Conservation (phyloP, 148 eudicot species). For the Amaranthus cruentus region DNA sequence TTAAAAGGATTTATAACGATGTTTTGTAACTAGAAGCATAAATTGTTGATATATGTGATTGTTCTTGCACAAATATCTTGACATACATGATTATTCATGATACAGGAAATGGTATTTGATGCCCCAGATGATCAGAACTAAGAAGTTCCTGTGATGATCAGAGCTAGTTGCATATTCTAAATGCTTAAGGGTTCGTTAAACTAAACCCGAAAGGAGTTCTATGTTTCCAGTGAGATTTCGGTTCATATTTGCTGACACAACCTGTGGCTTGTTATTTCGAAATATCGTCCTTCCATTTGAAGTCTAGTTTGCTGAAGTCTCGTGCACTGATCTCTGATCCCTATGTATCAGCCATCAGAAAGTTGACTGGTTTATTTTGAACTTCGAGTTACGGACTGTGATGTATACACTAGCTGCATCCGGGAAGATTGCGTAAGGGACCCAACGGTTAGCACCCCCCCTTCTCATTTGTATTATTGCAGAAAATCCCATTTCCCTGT, state of each 20-base stretch:
- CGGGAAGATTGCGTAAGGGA: constrained; percentile 13
- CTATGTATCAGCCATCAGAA: constrained; percentile 12
- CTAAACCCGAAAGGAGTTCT: not conserved
- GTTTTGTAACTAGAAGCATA: not conserved
- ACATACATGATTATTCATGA: constrained; percentile 7
- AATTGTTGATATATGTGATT: not conserved
- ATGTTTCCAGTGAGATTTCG: constrained; percentile 10
- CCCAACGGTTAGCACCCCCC: constrained; percentile 30
- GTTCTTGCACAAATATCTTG: not conserved
- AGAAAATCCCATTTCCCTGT: constrained; percentile 22
- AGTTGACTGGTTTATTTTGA: constrained; percentile 8
- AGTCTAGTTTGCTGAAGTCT: constrained; percentile 19
- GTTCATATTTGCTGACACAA: constrained; percentile 15
- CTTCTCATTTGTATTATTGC: constrained; percentile 23
- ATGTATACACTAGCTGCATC: constrained; percentile 7
- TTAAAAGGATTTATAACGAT: not conserved
- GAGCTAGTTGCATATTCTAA: constrained; percentile 21
- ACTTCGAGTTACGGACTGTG: constrained; percentile 4
- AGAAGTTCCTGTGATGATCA: constrained; percentile 7
- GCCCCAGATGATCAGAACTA: constrained; percentile 28
- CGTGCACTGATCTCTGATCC: constrained; percentile 15
- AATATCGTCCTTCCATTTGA: constrained; percentile 8
- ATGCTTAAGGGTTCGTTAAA: constrained; percentile 7
- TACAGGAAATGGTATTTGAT: constrained; percentile 83
- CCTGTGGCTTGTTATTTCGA: constrained; percentile 11